Percentiles rank a stretch among this genome's conserved stretches.
These are phyloP conservation scores for Bipolaris oryzae DNA, from an alignment of 2,329 filamentous ascomycete species.

Conservation along the genomic window DNA sequence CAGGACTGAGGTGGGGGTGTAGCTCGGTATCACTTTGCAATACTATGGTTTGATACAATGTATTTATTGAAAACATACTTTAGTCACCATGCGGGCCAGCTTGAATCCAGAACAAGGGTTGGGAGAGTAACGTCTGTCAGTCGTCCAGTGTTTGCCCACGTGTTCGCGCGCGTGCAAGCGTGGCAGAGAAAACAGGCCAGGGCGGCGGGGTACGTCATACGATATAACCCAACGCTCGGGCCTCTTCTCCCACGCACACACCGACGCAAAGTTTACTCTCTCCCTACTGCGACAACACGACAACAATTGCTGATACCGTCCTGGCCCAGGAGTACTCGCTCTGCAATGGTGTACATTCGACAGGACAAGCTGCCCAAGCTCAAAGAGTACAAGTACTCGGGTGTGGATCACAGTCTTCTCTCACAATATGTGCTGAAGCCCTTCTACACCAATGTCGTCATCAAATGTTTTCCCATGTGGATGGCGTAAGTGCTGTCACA, in stretches of 20 bases:
- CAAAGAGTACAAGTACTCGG: constrained; percentile 93
- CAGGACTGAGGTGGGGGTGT: neutral
- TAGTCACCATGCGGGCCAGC: neutral
- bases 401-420: constrained; percentile 85
- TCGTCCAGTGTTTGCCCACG: neutral
- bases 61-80: neutral
- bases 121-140: neutral
- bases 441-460: constrained; percentile 94
- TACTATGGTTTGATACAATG: neutral
- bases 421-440: constrained; percentile 96
- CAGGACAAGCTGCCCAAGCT: constrained; percentile 87
- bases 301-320: constrained; percentile 10
- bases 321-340: constrained; percentile 3
- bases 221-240: constrained; percentile 34
- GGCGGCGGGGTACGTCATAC: constrained; percentile 39
- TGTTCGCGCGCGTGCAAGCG: neutral
- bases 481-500: constrained; percentile 74
- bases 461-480: constrained; percentile 90
- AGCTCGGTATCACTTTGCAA: constrained; percentile 1
- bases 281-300: constrained; percentile 19
- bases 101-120: neutral
- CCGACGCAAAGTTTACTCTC: constrained; percentile 8
- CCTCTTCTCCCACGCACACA: constrained; percentile 15
- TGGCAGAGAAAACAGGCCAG: constrained; percentile 9
- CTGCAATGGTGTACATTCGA: constrained; percentile 88